Base-by-base conservation (phyloP, 805 yeast species). In the Debaryomyces tyrocola region DNA sequence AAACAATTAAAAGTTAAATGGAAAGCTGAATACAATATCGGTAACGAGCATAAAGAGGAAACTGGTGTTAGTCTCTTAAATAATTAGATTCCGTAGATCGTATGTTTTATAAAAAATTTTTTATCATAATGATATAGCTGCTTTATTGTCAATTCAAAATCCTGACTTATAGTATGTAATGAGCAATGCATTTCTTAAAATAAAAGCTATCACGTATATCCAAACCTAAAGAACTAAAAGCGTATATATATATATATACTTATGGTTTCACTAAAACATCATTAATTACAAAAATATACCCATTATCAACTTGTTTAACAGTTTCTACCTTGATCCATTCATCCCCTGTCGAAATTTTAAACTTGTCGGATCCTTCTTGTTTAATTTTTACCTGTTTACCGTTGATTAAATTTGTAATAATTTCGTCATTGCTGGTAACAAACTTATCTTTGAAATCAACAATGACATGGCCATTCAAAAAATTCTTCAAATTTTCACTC, bases 1-100 rank as follows among this genome's bases (percentile, higher is more conserved):
- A 74, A 69, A 55, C 62, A 60, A 20, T 67, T 85, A 54, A 87
- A 86, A 64, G 73, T 89, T 48, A 85, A 88, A 63, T 89, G 91
- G 92, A 87, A 84, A 63, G 75, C 79, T 20, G 78, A 78, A 46
- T 88, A 79, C 60, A 55, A 58, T 9, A 60, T 75, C 8, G 79
- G 77, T 44, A 80, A 82, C n/a, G 60, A 63, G 18, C 62, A 64
- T 7, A 65, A 64, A 17, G 84, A 78, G 54, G 86, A 82, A 52
- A 75, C 82, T 8, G 89, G 90, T 6, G 81, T 83, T 15, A 62
- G 64, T 50, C 59, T 53, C 9, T 55, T 63, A 46, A 48, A 47
- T 28, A 47, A 51, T 11, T 41, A 33, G 31, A 41, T 33, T 41
- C n/a, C 18, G 18, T 17, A 17, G 18, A 17, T 2, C 18, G 18